phyloP scores from a whole-genome alignment of 345 rosid species.

The Gossypium arboreum region DNA sequence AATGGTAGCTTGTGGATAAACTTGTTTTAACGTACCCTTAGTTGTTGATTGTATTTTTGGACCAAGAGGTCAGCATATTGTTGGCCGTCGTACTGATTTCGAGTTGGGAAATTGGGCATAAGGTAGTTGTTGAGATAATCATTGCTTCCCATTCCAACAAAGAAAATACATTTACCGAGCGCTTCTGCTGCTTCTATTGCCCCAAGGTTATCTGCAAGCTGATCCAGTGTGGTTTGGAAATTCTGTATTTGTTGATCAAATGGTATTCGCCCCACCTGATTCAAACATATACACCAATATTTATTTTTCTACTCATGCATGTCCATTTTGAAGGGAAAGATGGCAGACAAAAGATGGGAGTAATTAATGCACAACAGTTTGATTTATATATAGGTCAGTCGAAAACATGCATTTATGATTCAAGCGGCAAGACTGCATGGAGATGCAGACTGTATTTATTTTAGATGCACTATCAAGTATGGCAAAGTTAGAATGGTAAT shows the following conservation, averaged over 20 bases:
- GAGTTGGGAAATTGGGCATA: slow-evolving; percentile 86
- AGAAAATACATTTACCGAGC: slow-evolving; percentile 58
- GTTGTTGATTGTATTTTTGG: slow-evolving; percentile 60
- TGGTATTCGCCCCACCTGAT: slow-evolving; percentile 86
- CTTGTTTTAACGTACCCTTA: slow-evolving; percentile 42
- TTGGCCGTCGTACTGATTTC: slow-evolving; percentile 57
- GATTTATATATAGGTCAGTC: neutral
- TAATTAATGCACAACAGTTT: no score
- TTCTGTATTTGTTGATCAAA: slow-evolving; percentile 76
- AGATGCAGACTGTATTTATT: neutral
- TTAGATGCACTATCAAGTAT: neutral
- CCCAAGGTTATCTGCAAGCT: slow-evolving; percentile 56
- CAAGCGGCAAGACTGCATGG: slow-evolving; percentile 1
- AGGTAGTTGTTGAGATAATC: slow-evolving; percentile 94
- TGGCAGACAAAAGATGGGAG: no score
- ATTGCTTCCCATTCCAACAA: slow-evolving; percentile 96
- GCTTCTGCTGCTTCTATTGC: slow-evolving; percentile 46
- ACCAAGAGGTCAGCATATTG: slow-evolving; percentile 75
- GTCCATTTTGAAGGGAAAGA: neutral
- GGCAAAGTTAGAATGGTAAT: neutral
- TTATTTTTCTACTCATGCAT: neutral
- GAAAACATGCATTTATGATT: neutral
- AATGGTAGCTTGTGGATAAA: neutral
- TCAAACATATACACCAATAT: neutral
- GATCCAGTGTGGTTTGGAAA: slow-evolving; percentile 72